phyloP scores from a whole-genome alignment of 2,329 filamentous ascomycete genomes.

The Phoma sp. region DNA sequence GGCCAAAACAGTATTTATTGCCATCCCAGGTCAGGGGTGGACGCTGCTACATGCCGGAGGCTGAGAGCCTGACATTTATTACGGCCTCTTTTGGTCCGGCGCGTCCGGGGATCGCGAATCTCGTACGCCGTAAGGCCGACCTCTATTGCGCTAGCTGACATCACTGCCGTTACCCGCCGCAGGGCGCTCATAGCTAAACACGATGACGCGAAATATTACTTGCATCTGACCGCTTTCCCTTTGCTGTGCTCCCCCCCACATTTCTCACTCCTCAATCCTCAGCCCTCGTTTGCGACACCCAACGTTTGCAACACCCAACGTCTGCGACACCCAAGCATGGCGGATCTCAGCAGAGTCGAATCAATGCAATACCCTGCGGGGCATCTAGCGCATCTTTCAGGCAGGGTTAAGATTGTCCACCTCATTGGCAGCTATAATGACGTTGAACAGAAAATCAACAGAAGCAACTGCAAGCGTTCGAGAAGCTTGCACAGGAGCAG shows the following conservation, averaged over 20 bases:
- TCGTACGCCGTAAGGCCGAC: slow-evolving; percentile 24
- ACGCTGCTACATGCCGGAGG: too few species aligned
- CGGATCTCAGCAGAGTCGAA: slow-evolving; percentile 46
- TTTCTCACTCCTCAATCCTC: background rate
- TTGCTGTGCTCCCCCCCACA: slow-evolving; percentile 1
- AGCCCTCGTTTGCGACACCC: background rate
- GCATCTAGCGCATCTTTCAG: slow-evolving; percentile 75
- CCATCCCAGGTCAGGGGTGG: too few species aligned
- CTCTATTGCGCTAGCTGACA: slow-evolving; percentile 31
- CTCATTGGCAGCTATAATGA: too few species aligned
- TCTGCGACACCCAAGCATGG: slow-evolving; percentile 29
- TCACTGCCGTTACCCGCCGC: slow-evolving; percentile 38
- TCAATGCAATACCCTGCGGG: slow-evolving; percentile 71
- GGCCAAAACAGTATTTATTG: too few species aligned
- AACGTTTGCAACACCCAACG: background rate
- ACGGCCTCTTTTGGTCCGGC: slow-evolving; percentile 25
- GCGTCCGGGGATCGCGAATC: slow-evolving; percentile 14
- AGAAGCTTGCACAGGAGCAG: slow-evolving; percentile 68
- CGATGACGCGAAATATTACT: slow-evolving; percentile 30
- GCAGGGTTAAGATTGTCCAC: too few species aligned
- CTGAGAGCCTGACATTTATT: background rate
- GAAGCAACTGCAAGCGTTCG: slow-evolving; percentile 73
- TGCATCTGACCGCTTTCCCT: slow-evolving; percentile 19
- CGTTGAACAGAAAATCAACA: slow-evolving; percentile 66
- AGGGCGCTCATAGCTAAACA: slow-evolving; percentile 22